phyloP scores from a whole-genome alignment of 2,329 filamentous ascomycete genomes.

The Pseudocercospora crystallina region DNA sequence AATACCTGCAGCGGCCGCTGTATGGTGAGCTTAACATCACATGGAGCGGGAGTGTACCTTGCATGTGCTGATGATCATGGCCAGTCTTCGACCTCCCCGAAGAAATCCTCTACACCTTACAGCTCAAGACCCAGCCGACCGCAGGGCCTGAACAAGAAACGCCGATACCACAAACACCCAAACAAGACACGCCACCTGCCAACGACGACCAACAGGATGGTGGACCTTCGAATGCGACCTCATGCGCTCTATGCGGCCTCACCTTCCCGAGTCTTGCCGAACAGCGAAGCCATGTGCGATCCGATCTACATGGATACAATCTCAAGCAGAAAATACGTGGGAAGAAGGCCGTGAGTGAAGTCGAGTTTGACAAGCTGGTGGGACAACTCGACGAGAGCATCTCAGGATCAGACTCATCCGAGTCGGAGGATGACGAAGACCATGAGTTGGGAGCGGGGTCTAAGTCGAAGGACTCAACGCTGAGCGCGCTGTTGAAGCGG shows the following conservation, averaged over 20 bases:
- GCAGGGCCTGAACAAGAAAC: constrained; percentile 25
- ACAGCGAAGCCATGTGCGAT: constrained; percentile 81
- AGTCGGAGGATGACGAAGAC: constrained; percentile 61
- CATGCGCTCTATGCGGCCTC: constrained; percentile 78
- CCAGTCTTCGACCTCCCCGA: constrained; percentile 79
- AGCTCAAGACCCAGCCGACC: constrained; percentile 54
- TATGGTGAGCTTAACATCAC: constrained; percentile 43
- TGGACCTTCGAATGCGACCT: constrained; percentile 60
- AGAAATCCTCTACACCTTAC: constrained; percentile 68
- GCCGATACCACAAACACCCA: constrained; percentile 23
- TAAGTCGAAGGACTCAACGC: constrained; percentile 60
- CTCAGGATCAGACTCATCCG: constrained; percentile 69
- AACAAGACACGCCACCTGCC: constrained; percentile 7
- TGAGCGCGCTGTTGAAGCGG: constrained; percentile 76
- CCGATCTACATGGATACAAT: constrained; percentile 92
- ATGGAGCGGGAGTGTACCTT: background rate
- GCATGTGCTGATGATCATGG: constrained; percentile 7
- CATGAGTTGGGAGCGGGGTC: constrained; percentile 33
- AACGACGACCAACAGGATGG: constrained; percentile 41
- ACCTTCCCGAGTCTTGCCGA: constrained; percentile 72
- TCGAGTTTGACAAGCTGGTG: constrained; percentile 82
- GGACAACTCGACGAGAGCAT: constrained; percentile 86
- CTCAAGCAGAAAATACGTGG: constrained; percentile 86
- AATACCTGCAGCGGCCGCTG: constrained; percentile 49
- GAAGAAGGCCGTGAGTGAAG: constrained; percentile 68